These are phyloP conservation scores for Cystofilobasidium macerans DNA, from an alignment of 768 basidiomycete genomes.

Conservation along the genomic window DNA sequence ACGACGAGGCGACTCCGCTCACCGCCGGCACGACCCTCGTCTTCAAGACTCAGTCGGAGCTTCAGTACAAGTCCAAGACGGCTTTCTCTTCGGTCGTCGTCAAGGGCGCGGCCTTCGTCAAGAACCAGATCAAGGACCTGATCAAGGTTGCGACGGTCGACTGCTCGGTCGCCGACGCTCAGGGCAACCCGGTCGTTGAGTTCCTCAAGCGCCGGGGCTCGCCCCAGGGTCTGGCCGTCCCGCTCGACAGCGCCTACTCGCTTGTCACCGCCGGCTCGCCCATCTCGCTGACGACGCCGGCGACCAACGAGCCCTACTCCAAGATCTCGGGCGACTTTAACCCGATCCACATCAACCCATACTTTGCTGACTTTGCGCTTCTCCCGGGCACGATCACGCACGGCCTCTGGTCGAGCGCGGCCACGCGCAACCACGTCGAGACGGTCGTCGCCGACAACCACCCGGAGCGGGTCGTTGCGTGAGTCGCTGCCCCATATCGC, in stretches of 20 bases:
- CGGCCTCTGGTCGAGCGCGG: conserved; percentile 93
- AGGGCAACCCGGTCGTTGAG: conserved; percentile 84
- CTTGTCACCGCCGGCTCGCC: conserved; percentile 54
- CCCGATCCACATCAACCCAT: conserved; percentile 92
- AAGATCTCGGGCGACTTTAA: conserved; percentile 95
- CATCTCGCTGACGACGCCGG: conserved; percentile 65
- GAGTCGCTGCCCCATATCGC: conserved; percentile 38
- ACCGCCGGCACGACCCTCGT: conserved; percentile 69
- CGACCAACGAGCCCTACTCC: conserved; percentile 92
- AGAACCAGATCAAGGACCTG: conserved; percentile 75
- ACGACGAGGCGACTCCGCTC: conserved; percentile 65
- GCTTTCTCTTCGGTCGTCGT: conserved; percentile 72
- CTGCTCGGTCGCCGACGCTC: conserved; percentile 72
- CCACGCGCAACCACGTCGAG: conserved; percentile 83
- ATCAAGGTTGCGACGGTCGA: conserved; percentile 80
- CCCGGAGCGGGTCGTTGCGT: conserved; percentile 81
- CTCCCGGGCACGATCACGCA: conserved; percentile 96
- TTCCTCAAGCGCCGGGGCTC: conserved; percentile 86
- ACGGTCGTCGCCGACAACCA: conserved; percentile 85
- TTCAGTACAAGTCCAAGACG: conserved; percentile 82
- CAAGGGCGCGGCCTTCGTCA: conserved; percentile 71
- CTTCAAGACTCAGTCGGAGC: conserved; percentile 77
- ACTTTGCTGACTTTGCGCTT: conserved; percentile 86
- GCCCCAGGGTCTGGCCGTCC: conserved; percentile 61
- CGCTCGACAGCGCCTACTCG: conserved; percentile 77